Percentiles rank a stretch among this genome's conserved stretches.
Conservation (phyloP, 192 early-diverging fungal species). For the Coemansia sp. region DNA sequence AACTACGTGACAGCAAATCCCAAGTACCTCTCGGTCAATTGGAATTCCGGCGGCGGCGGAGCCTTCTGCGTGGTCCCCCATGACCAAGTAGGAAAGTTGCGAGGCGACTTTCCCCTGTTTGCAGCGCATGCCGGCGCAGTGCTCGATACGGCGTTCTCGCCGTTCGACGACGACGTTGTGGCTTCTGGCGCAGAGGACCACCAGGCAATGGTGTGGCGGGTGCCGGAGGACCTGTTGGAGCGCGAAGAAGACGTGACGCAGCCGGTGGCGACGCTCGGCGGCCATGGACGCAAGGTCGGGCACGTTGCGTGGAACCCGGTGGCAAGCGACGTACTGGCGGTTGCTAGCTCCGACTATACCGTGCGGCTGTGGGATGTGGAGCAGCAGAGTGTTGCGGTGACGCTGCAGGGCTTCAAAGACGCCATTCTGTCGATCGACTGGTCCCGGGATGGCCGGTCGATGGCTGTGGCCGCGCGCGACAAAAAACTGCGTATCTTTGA, state of each 20-base stretch:
- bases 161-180: conserved; percentile 96
- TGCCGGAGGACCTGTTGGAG: conserved; percentile 75
- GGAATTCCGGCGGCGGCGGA: conserved; percentile 84
- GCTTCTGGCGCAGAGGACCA: conserved; percentile 82
- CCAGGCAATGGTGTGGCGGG: conserved; percentile 93
- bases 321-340: conserved; percentile 89
- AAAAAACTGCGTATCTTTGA: conserved; percentile 95
- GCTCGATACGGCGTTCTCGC: conserved; percentile 96
- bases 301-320: conserved; percentile 97
- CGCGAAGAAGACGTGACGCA: conserved; percentile 69
- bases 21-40: conserved; percentile 75
- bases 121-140: conserved; percentile 92
- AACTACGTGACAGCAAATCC: conserved; percentile 95
- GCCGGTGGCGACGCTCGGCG: conserved; percentile 75
- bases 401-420: conserved; percentile 84
- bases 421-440: conserved; percentile 89
- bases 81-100: conserved; percentile 70
- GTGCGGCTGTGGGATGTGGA: conserved; percentile 95
- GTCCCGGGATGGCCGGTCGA: conserved; percentile 78
- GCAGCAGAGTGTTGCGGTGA: conserved; percentile 67
- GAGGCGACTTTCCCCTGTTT: conserved; percentile 84
- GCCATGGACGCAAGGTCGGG: conserved; percentile 94
- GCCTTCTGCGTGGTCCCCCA: conserved; percentile 94
- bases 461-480: conserved; percentile 94
- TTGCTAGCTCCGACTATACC: conserved; percentile 82